Percentiles rank a stretch among this genome's conserved stretches.
These are phyloP conservation scores for Penicillium silybi DNA, from an alignment of 495 filamentous ascomycete genomes.

Conservation along the genomic window DNA sequence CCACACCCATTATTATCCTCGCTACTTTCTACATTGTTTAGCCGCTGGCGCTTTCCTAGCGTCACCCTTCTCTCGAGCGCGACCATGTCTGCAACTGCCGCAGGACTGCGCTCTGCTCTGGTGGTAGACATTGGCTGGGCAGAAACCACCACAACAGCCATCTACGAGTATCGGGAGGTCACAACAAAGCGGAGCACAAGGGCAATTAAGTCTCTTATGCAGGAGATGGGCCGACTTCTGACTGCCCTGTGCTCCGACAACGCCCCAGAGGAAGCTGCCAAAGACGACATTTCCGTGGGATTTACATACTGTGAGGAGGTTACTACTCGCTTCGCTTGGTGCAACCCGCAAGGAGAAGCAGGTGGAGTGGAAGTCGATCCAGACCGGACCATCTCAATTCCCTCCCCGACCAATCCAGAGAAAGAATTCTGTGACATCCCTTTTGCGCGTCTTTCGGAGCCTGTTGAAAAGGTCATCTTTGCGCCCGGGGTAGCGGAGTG, in stretches of 20 bases:
- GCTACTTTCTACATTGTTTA: slow-evolving; percentile 71
- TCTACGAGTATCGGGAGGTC: slow-evolving; percentile 89
- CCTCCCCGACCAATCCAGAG: slow-evolving; percentile 39
- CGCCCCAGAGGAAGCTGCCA: slow-evolving; percentile 5
- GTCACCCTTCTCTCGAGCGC: slow-evolving; percentile 75
- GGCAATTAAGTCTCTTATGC: slow-evolving; percentile 64
- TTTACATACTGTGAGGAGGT: slow-evolving; percentile 81
- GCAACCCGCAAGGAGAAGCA: slow-evolving; percentile 37
- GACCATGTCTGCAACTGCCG: slow-evolving; percentile 66
- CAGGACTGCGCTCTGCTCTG: slow-evolving; percentile 75
- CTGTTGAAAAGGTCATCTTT: slow-evolving; percentile 74
- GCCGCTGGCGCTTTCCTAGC: slow-evolving; percentile 72
- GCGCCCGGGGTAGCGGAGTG: slow-evolving; percentile 45
- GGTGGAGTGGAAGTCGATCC: neutral
- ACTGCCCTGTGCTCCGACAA: slow-evolving; percentile 27
- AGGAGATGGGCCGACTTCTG: slow-evolving; percentile 66
- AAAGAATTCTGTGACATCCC: slow-evolving; percentile 49
- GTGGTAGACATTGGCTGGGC: slow-evolving; percentile 90
- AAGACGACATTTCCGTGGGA: slow-evolving; percentile 41
- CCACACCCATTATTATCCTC: slow-evolving; percentile 75
- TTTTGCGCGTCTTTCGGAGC: slow-evolving; percentile 64
- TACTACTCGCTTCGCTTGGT: slow-evolving; percentile 71
- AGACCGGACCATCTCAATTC: slow-evolving; percentile 33
- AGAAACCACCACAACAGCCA: slow-evolving; percentile 73
- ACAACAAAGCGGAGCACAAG: slow-evolving; percentile 61